phyloP scores from a whole-genome alignment of 495 filamentous ascomycete genomes.

The Jackrogersella multiformis region DNA sequence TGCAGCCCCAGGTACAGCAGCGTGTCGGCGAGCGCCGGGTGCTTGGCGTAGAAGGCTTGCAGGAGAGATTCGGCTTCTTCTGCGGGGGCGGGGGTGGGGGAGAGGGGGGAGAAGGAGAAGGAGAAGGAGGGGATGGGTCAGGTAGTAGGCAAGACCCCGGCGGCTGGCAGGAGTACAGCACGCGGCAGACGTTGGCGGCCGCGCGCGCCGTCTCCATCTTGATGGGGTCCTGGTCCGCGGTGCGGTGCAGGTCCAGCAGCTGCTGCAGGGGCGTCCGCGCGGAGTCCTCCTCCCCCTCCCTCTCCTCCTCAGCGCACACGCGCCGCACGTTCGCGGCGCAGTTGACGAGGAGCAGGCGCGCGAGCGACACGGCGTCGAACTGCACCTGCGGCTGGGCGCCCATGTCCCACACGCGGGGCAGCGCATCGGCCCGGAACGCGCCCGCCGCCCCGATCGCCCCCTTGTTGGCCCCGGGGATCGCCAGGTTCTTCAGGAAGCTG shows the following conservation, averaged over 20 bases:
- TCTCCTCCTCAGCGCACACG: slow-evolving; percentile 55
- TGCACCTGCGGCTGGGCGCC: slow-evolving; percentile 73
- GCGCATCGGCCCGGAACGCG: slow-evolving; percentile 55
- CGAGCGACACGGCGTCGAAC: slow-evolving; percentile 72
- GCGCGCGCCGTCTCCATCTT: slow-evolving; percentile 79
- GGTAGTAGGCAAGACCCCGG: slow-evolving; percentile 6
- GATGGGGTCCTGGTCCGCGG: slow-evolving; percentile 69
- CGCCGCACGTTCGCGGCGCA: slow-evolving; percentile 65
- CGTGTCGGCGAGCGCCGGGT: slow-evolving; percentile 61
- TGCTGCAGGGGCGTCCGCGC: slow-evolving; percentile 63
- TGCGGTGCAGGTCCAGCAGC: slow-evolving; percentile 66
- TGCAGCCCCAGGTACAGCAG: slow-evolving; percentile 72
- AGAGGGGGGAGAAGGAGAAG: background rate
- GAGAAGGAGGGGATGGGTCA: background rate
- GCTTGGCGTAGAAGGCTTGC: slow-evolving; percentile 60
- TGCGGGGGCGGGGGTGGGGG: background rate
- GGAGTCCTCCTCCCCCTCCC: slow-evolving; percentile 6
- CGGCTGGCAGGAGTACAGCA: slow-evolving; percentile 51
- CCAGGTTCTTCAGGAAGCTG: slow-evolving; percentile 83
- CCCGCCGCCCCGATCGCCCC: slow-evolving; percentile 63
- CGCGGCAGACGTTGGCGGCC: slow-evolving; percentile 70
- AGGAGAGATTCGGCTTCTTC: slow-evolving; percentile 44
- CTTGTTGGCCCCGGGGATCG: slow-evolving; percentile 73
- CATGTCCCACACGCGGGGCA: slow-evolving; percentile 69
- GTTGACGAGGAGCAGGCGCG: slow-evolving; percentile 70